phyloP scores from a whole-genome alignment of 2,329 filamentous ascomycete species.

The Zymoseptoria brevis region DNA sequence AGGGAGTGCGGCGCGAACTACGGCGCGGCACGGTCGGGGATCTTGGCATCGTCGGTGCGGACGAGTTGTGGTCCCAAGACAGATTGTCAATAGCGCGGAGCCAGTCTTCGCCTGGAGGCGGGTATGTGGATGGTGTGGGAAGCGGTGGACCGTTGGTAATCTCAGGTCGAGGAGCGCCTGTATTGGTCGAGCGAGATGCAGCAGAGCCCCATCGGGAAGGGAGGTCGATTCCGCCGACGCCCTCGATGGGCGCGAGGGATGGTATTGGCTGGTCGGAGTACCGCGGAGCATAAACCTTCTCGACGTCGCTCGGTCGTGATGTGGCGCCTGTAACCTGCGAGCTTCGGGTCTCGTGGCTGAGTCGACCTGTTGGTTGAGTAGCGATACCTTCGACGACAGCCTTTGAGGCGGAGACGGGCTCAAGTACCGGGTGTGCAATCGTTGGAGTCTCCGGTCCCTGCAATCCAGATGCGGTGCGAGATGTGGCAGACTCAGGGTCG shows the following conservation, averaged over 20 bases:
- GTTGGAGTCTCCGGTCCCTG: conserved; percentile 14
- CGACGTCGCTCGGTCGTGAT: background rate
- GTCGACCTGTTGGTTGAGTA: conserved; percentile 5
- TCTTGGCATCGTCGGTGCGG: background rate
- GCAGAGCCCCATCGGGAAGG: conserved; percentile 26
- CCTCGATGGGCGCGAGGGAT: conserved; percentile 24
- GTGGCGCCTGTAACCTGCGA: background rate
- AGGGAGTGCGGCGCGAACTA: conserved; percentile 19
- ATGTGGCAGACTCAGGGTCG: background rate
- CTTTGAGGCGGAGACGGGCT: conserved; percentile 17
- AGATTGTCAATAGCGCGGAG: conserved; percentile 23
- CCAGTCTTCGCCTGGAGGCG: conserved; percentile 17
- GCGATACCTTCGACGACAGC: conserved; percentile 11
- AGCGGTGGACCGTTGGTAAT: background rate
- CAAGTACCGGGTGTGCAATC: conserved; percentile 13
- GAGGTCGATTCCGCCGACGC: conserved; percentile 23
- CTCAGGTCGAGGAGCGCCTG: conserved; percentile 6
- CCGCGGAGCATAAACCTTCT: background rate
- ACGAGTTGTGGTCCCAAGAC: conserved; percentile 18
- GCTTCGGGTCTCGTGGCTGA: conserved; percentile 7
- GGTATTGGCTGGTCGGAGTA: conserved; percentile 19
- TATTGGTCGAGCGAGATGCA: background rate
- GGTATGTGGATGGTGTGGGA: conserved; percentile 1
- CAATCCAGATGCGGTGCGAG: background rate
- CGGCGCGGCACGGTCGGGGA: conserved; percentile 19